Evolutionary conservation across 169 alveolate genomes (phyloP).

Genomic region (Cryptosporidium sp.): DNA sequence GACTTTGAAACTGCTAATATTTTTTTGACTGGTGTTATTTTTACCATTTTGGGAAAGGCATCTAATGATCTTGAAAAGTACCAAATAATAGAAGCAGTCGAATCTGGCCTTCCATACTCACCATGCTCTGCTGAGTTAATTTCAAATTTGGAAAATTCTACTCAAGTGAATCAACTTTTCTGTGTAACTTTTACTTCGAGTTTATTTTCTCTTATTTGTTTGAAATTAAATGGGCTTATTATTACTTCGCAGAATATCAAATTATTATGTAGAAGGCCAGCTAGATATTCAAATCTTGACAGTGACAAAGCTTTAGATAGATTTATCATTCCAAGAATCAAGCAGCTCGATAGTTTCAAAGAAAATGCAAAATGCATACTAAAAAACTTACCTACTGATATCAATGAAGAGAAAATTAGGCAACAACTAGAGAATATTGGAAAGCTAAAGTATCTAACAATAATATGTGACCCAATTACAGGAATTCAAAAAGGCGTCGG

Average conservation of each 20-base stretch:
- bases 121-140: neutral
- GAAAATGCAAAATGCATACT: slow-evolving; percentile 34
- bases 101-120: neutral
- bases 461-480: slow-evolving; percentile 59
- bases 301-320: neutral
- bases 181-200: slow-evolving; percentile 21
- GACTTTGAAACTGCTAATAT: slow-evolving; percentile 7
- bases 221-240: slow-evolving; percentile 31
- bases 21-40: slow-evolving; percentile 26
- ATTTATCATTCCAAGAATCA: slow-evolving; percentile 31
- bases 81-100: neutral
- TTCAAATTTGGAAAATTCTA: neutral
- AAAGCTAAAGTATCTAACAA: slow-evolving; percentile 17
- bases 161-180: neutral
- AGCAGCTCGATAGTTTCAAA: neutral
- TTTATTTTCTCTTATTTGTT: slow-evolving; percentile 20
- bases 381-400: slow-evolving; percentile 37
- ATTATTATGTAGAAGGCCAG: slow-evolving; percentile 36
- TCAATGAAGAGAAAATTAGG: slow-evolving; percentile 29
- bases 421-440: slow-evolving; percentile 50
- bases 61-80: neutral
- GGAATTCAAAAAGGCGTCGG: slow-evolving; percentile 62
- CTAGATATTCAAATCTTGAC: neutral
- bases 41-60: slow-evolving; percentile 18
- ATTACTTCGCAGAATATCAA: neutral